Evolutionary conservation across 1,284 basidiomycete genomes (phyloP), one percentile per base, ranked within the genome.

Genomic region (Ustilago nuda): DNA sequence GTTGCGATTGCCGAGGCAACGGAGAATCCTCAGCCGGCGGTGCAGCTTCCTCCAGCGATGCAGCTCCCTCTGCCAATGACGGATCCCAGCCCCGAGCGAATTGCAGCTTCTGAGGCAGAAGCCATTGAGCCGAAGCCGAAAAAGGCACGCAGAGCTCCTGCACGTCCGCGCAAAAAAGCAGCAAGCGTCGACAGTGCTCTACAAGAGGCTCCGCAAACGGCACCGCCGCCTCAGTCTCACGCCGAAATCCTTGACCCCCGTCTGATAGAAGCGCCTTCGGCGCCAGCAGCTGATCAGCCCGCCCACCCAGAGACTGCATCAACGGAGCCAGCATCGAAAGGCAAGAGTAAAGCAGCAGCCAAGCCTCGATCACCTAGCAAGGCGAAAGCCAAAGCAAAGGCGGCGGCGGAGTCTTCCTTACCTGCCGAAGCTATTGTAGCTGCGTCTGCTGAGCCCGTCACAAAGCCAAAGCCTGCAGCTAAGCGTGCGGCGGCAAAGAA

Each of bases 301-400:
- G 37, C n/a, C 11, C 46, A 17, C 4, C 30, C 52, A 35, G 37
- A 55, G 30, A 30, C 55, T 12, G n/a, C 12, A 23, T 8, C 54
- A 53, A 48, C 39, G 35, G 30, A 19, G 8, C 19, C n/a, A 27
- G 45, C 58, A 33, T 27, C 32, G n/a, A 63, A 62, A 19, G 56
- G 23, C 4, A 64, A 67, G 50, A 30, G 45, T 6, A 61, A 35
- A 8, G 51, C 46, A 30, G 35, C 46, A 33, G 17, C 36, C 51
- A 66, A 63, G 50, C 36, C 60, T 6, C 63, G 56, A 39, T 53
- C 61, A 33, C 32, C 58, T 2, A 66, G 36, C 56, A 66, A 59
- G 52, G 46, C 58, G 12, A 72, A 64, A 23, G 19, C 30, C 13
- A 60, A 56, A 19, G 45, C 39, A 4, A 55, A 58, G 11, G 48